Evolutionary conservation across 1,284 basidiomycete genomes (phyloP), one percentile per base, ranked within the genome.

Genomic region (Apiotrichum gamsii): DNA sequence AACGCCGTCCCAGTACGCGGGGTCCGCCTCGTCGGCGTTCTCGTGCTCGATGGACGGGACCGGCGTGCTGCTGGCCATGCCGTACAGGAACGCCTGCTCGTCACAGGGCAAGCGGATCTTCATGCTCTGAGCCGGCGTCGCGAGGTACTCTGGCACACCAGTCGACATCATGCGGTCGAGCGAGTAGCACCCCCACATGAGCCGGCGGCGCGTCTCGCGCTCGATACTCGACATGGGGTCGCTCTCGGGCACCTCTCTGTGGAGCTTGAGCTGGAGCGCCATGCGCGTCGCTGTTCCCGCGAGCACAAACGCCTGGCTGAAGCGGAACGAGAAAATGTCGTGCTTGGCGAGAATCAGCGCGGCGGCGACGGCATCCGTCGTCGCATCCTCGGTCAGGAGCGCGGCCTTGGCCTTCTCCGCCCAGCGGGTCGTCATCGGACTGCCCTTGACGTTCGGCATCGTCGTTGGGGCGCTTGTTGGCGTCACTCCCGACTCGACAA

Each of bases 151-250:
- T 3, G 54, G 39, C 4, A 54, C 40, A 6, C 57, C 57, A 0
- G 57, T 57, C 10, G 45, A 45, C 57, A 59, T 54, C 49, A 54
- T 57, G 13, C 57, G 37, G 39, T 59, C 57, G 16, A 59, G 38
- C 16, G 51, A 57, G 43, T 49, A 59, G 47, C 57, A 59, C 18
- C 29, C 50, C 49, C 52, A 59, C 47, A 57, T 54, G 20, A 59
- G 48, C 1, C 57, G 47, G 3, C 57, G 46, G 1, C 55, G 40
- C 1, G 57, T 59, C 19, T 59, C 57, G 9, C 56, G 47, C 25
- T 58, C 56, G 6, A 45, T 41, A 6, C 43, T 28, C 9, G 39
- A 28, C 10, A 31, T 33, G 4, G 31, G 25, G n/a, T 47, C 36
- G 5, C 54, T 50, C 2, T 33, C 13, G 3, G 46, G 39, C 10